A percentile compares a stretch with the other conserved stretches of the same genome.
These are phyloP conservation scores for Lipomyces japonicus DNA, from an alignment of 805 yeast genomes.

Conservation along the genomic window DNA sequence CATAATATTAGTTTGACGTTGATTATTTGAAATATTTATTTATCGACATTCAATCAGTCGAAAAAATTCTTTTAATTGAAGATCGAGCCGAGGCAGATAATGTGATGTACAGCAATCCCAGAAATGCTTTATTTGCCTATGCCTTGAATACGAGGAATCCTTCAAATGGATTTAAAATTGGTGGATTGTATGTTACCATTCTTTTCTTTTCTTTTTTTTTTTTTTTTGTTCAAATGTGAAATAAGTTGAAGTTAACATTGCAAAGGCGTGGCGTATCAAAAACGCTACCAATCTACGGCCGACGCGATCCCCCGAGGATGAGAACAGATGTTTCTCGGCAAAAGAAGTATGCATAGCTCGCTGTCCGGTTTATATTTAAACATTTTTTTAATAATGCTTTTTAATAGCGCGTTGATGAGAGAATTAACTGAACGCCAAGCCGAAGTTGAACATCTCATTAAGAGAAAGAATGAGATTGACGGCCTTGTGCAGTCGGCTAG, in stretches of 20 bases:
- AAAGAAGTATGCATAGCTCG: too few relatives aligned
- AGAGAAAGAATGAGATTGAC: too few relatives aligned
- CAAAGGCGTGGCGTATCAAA: conserved; percentile 44
- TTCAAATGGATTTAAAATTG: conserved; percentile 47
- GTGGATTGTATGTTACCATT: conserved; percentile 27
- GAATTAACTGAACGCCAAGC: neutral
- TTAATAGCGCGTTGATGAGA: too few relatives aligned
- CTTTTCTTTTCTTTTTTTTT: too few relatives aligned
- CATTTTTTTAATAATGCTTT: too few relatives aligned
- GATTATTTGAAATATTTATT: conserved; percentile 56
- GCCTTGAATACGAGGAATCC: conserved; percentile 43
- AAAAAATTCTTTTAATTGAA: conserved; percentile 52
- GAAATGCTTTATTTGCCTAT: conserved; percentile 44
- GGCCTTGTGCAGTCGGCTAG: too few relatives aligned
- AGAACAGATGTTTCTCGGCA: conserved; percentile 15
- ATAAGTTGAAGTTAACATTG: neutral
- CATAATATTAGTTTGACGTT: conserved; percentile 41
- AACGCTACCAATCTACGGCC: conserved; percentile 50
- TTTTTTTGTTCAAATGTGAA: neutral
- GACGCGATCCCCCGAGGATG: conserved; percentile 29
- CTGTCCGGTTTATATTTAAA: too few relatives aligned
- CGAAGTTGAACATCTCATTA: too few relatives aligned
- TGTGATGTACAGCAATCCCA: conserved; percentile 39
- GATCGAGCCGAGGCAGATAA: conserved; percentile 51
- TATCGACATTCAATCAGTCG: conserved; percentile 58